A percentile compares a stretch with the other conserved stretches of the same genome.
Evolutionary conservation across 768 basidiomycete species (phyloP).

Genomic region (Suillus ampliporus): DNA sequence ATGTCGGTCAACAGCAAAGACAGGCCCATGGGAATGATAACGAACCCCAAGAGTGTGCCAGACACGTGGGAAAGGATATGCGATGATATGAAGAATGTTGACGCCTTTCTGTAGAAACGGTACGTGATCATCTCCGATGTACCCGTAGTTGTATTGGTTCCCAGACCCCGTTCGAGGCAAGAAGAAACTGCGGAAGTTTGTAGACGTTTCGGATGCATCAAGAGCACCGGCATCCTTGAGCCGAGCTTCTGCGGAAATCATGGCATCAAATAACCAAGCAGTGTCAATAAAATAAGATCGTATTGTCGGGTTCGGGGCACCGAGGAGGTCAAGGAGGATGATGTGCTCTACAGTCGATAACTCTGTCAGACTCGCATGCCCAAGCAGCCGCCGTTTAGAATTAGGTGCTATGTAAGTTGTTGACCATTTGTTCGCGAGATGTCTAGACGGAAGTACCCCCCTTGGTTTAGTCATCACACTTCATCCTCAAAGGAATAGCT

Average conservation of each 20-base stretch:
- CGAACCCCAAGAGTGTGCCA: slow-evolving; percentile 85
- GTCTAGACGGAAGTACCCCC: slow-evolving; percentile 49
- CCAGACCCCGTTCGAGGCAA: slow-evolving; percentile 45
- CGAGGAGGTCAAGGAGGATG: slow-evolving; percentile 91
- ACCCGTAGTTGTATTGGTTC: slow-evolving; percentile 48
- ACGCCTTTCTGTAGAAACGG: slow-evolving; percentile 89
- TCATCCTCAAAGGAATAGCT: slow-evolving; percentile 1
- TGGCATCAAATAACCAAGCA: slow-evolving; percentile 88
- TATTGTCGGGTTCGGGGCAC: slow-evolving; percentile 74
- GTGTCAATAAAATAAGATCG: slow-evolving; percentile 87
- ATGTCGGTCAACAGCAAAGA: slow-evolving; percentile 8
- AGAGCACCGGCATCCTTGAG: slow-evolving; percentile 72
- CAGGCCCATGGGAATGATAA: slow-evolving; percentile 12
- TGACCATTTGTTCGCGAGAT: slow-evolving; percentile 88
- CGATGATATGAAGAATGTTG: slow-evolving; percentile 86
- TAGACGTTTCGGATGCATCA: slow-evolving; percentile 46
- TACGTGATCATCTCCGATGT: slow-evolving; percentile 91
- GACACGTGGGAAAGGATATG: slow-evolving; percentile 86
- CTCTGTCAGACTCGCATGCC: slow-evolving; percentile 58
- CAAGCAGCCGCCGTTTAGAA: slow-evolving; percentile 61
- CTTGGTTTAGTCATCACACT: slow-evolving; percentile 6
- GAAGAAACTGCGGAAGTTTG: slow-evolving; percentile 71
- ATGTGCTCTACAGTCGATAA: slow-evolving; percentile 87
- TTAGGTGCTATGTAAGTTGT: slow-evolving; percentile 67
- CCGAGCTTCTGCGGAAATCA: slow-evolving; percentile 73